These are phyloP conservation scores for Glarea lozoyensis DNA, from an alignment of 495 filamentous ascomycete species.

Conservation along the genomic window DNA sequence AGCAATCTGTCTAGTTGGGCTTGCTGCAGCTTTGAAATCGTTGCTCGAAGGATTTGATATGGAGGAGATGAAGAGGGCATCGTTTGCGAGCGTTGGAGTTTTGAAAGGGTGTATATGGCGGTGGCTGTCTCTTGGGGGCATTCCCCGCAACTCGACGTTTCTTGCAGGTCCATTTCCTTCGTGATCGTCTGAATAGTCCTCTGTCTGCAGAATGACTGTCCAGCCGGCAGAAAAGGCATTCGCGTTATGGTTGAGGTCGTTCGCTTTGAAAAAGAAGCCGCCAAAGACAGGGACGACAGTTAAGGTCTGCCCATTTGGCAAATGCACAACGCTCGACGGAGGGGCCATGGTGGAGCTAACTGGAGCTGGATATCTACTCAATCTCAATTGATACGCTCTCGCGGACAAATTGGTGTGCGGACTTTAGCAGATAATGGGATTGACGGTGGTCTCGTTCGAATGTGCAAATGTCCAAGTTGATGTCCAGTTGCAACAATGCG, in stretches of 20 bases:
- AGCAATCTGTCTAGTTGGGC: slow-evolving; percentile 77
- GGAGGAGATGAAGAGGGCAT: slow-evolving; percentile 81
- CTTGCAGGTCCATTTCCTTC: slow-evolving; percentile 16
- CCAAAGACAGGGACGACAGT: slow-evolving; percentile 78
- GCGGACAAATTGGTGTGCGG: no score
- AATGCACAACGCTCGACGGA: slow-evolving; percentile 32
- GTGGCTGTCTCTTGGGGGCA: slow-evolving; percentile 19
- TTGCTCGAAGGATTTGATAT: slow-evolving; percentile 73
- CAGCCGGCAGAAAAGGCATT: slow-evolving; percentile 74
- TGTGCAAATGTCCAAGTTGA: no score
- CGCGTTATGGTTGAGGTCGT: slow-evolving; percentile 58
- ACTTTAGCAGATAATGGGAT: no score
- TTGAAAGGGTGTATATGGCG: slow-evolving; percentile 55
- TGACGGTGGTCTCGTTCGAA: no score
- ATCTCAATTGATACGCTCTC: no score
- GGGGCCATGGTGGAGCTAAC: slow-evolving; percentile 20
- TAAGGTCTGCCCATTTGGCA: slow-evolving; percentile 82
- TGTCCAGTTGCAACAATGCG: no score
- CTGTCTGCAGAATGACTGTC: slow-evolving; percentile 75
- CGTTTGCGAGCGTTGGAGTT: slow-evolving; percentile 62
- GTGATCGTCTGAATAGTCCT: slow-evolving; percentile 39
- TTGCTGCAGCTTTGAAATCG: slow-evolving; percentile 70
- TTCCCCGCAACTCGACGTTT: slow-evolving; percentile 13
- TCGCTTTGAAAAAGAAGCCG: slow-evolving; percentile 78
- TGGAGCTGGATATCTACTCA: no score